A percentile compares a stretch with the other conserved stretches of the same genome.
Evolutionary conservation across 257 asterid genomes (phyloP).

Genomic region (Nicotiana noctiflora): DNA sequence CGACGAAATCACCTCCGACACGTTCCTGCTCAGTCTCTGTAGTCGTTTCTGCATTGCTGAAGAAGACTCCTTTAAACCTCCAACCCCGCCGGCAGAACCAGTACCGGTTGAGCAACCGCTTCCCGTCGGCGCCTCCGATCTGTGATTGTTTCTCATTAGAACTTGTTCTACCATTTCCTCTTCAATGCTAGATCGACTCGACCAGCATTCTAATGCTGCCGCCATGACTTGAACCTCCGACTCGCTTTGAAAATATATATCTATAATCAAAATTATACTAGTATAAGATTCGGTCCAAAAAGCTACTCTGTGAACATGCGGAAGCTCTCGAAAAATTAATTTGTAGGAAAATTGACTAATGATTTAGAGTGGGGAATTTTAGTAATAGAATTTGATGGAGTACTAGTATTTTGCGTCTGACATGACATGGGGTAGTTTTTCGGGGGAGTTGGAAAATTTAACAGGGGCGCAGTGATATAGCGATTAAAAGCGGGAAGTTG

Average conservation of each 20-base stretch:
- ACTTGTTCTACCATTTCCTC: slow-evolving; percentile 95
- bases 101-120: slow-evolving; percentile 21
- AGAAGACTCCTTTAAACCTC: slow-evolving; percentile 53
- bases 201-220: slow-evolving; percentile 96
- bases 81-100: slow-evolving; percentile 20
- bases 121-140: slow-evolving; percentile 69
- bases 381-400: no score
- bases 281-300: no score
- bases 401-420: no score
- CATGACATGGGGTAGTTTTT: no score
- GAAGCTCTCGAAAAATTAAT: background rate
- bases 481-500: background rate
- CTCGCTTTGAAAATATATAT: no score
- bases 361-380: no score
- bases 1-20: slow-evolving; percentile 90
- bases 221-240: slow-evolving; percentile 45
- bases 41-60: slow-evolving; percentile 74
- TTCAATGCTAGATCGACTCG: slow-evolving; percentile 77
- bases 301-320: no score
- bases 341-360: background rate
- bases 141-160: slow-evolving; percentile 66
- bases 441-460: background rate
- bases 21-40: slow-evolving; percentile 78
- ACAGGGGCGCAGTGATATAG: background rate
- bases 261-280: no score